Base-by-base conservation (phyloP, 169 alveolate species). In the Plasmodium coatneyi region DNA sequence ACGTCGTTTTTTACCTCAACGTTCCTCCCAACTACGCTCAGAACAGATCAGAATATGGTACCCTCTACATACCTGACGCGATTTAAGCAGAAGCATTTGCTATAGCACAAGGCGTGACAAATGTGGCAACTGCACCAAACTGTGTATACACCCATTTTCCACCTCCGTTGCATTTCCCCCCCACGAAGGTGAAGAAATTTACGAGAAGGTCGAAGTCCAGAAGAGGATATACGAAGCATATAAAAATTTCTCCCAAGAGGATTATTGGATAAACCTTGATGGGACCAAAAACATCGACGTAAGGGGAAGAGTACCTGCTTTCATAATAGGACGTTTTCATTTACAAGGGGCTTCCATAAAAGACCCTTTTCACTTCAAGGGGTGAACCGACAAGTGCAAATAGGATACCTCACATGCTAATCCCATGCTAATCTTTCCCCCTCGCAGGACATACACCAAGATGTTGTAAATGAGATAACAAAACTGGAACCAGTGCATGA, bases 281-380 rank as follows among this genome's bases (percentile, higher is more conserved):
- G 95, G 87, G 71, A 95, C 81, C 39, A 93, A 91, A 95, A 93
- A 66, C 4, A 78, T 87, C 6, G 74, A 87, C 46, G 93, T 87
- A 87, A 87, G 16, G 34, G 56, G 39, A 71, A 5, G 52, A 83
- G 46, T 49, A 49, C 1, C 60, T 49, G 9, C 1, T 14, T 49
- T 49, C 22, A 49, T 49, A 49, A 12, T 0, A 3, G 60, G 19
- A 49, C 25, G 19, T 49, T 49, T 49, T 12, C 60, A 0, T 12
- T 12, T 49, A 49, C 60, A 49, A 1, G 1, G 25, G 60, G 9
- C 7, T 49, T 49, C 60, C 60, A 49, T 49, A 12, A 1, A 49
- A 14, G 60, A 49, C 25, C 22, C 25, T 12, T 16, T 49, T 49
- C 60, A 49, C 25, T 49, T 49, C 60, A 49, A 14, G 12, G 5